Evolutionary conservation across 169 alveolate genomes (phyloP), one percentile per base, ranked within the genome.

Genomic region (Eimeria necatrix): DNA sequence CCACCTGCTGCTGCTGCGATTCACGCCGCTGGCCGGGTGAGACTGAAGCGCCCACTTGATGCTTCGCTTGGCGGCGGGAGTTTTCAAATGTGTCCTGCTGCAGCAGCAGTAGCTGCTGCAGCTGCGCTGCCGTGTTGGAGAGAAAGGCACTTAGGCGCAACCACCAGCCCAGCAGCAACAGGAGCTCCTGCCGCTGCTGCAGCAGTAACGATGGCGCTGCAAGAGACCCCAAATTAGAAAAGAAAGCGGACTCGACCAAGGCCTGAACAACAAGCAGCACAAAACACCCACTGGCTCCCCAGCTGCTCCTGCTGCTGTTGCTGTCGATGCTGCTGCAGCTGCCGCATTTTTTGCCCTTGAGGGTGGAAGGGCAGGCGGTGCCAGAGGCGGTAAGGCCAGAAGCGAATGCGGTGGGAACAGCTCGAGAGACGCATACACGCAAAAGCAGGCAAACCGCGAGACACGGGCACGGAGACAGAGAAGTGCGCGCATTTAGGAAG

Each of bases 121-220:
- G 89, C 71, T 16, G 70, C 8, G 71, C 68, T 52, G 89, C 89
- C 49, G 71, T 51, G 46, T 41, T 46, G 49, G 89, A 51, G 48
- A 80, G 18, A 46, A 80, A 80, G 70, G 89, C 89, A n/a, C 71
- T 48, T 24, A 80, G 64, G 53, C 89, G 89, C 68, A 80, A 68
- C 89, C 89, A 80, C 89, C 89, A 80, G 12, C 89, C 89, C 51
- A 80, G 71, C 71, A 80, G 89, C 89, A 26, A 68, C 89, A 80
- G 89, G 70, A 80, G 89, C 71, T 48, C 41, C 71, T 46, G 71
- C 70, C 89, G 32, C 12, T 80, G 60, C 89, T 48, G 89, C 64
- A 80, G 70, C 71, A 80, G 89, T 12, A 80, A 52, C 32, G 89
- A 80, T 3, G 89, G 89, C 22, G 89, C 89, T 18, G 89, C 89